Conservation (phyloP, 2,329 filamentous ascomycete species). For the Stagonosporopsis cucurbitacearum region DNA sequence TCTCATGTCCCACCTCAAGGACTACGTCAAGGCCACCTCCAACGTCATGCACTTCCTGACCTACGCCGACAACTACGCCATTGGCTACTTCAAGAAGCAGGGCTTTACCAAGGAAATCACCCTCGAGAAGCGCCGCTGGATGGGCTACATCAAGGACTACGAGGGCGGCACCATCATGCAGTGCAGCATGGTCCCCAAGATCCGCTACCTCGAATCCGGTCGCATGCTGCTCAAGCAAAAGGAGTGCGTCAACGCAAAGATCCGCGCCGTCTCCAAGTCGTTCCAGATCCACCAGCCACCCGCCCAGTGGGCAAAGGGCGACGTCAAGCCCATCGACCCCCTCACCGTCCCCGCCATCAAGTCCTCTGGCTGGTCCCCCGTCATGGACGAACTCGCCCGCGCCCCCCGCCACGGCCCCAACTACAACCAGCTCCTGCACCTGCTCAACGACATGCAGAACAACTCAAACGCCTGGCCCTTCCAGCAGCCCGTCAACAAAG, state of each 20-base stretch:
- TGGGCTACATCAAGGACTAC: slow-evolving; percentile 99
- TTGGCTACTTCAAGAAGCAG: slow-evolving; percentile 99
- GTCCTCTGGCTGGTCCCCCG: slow-evolving; percentile 90
- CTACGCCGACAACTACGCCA: slow-evolving; percentile 98
- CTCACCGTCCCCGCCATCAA: slow-evolving; percentile 85
- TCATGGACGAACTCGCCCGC: slow-evolving; percentile 96
- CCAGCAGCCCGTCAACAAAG: slow-evolving; percentile 87
- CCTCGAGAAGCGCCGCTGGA: slow-evolving; percentile 87
- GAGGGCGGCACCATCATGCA: slow-evolving; percentile 99
- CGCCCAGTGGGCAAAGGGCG: slow-evolving; percentile 79
- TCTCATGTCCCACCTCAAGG: slow-evolving; percentile 96
- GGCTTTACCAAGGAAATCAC: slow-evolving; percentile 99
- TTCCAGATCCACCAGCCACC: slow-evolving; percentile 88
- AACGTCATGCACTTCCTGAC: slow-evolving; percentile 99
- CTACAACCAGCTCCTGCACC: slow-evolving; percentile 89
- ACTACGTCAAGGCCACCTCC: slow-evolving; percentile 96
- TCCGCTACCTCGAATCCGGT: slow-evolving; percentile 90
- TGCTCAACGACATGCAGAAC: slow-evolving; percentile 95
- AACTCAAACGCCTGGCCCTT: slow-evolving; percentile 95
- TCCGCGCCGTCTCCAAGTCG: slow-evolving; percentile 85
- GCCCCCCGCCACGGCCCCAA: slow-evolving; percentile 95
- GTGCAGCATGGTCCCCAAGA: slow-evolving; percentile 93
- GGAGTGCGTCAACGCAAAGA: slow-evolving; percentile 92
- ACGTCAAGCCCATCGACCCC: slow-evolving; percentile 74
- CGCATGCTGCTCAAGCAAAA: slow-evolving; percentile 98